Evolutionary conservation across 129 eudicot genomes (phyloP), one percentile per base, ranked within the genome.

Genomic region (Ambrosia trifida): DNA sequence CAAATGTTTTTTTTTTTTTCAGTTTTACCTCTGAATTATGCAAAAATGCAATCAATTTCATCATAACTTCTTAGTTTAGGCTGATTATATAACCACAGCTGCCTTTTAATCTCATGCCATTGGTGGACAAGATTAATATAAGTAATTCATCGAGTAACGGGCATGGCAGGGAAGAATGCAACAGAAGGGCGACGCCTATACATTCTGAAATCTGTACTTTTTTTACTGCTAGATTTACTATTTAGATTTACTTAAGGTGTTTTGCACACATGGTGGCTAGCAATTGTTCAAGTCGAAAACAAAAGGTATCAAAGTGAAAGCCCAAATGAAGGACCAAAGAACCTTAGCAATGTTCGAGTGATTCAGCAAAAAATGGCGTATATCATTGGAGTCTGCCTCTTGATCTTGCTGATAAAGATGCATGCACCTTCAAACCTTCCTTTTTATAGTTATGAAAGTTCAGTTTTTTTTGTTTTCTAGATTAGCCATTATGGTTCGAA

Each of bases 121-220:
- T 11, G 52, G n/a, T 63, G 7, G 49, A 36, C 30, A 63, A 36
- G 68, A 63, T 8, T 17, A 63, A 9, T 16, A 19, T 36, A 24
- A 0, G 28, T 24, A 63, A 17, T 63, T 63, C 49, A 16, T 63
- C 0, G 32, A 63, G 28, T 24, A 77, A 89, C 86, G 85, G 89
- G 86, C 82, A 86, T 89, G 93, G 92, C 96, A 5, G 96, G 84
- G 83, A 89, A 89, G 80, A 81, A 89, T 72, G 86, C 81, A 78
- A 79, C 83, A 40, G 96, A 84, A 63, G 96, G 96, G 51, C 86
- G 85, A 24, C 28, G 28, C 0, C 28, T 24, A 10, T 68, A 59
- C 33, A 28, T 68, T 76, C 20, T 58, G 53, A 33, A 32, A 30
- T 54, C 51, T 68, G 9, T 56, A 13, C 53, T 56, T 28, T 54